Evolutionary conservation across 345 rosid species (phyloP), one percentile per base, ranked within the genome.

Genomic region (Eutrema heterophyllum): DNA sequence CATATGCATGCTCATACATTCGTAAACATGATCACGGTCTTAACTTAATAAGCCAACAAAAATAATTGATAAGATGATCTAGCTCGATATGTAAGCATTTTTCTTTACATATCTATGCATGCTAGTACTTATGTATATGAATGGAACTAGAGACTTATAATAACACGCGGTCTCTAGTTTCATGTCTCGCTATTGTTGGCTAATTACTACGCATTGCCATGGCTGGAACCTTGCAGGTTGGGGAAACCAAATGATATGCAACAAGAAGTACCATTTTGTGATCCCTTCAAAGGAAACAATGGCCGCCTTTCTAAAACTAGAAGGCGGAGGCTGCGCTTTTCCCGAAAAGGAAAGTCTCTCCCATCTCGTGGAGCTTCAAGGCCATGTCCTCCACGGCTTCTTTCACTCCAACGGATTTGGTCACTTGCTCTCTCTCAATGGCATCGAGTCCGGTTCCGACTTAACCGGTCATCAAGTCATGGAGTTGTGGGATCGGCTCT

Each of bases 351-450:
- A 72, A 67, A 81, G 75, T 75, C 70, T 79, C 3, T 77, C 80
- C 21, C 86, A 79, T 70, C 79, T 89, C 6, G 70, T 80, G 69
- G 86, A 86, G 64, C 74, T 81, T 61, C 83, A 82, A 32, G 84
- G 85, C 44, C 94, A 86, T 74, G 63, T 79, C 54, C 72, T 94
- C 85, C 97, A 94, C 44, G 97, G 96, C 64, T 82, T 91, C 54
- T 88, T 94, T 70, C 97, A 94, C 79, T 86, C 93, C 3, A 91
- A 89, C 63, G 98, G 98, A 15, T 89, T 86, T 26, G 98, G 95
- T 9, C 98, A 94, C 84, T 84, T 94, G 84, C 80, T 91, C 24
- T 76, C 86, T 72, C 63, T 91, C 59, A 88, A 88, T 18, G 96
- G 97, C 16, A n/a, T 85, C 39, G 93, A 87, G 80, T 66, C 79